Percentiles rank a stretch among this genome's conserved stretches.
These are phyloP conservation scores for Rhynchospora pubera DNA, from an alignment of 176 grass and related monocot species.

Conservation along the genomic window DNA sequence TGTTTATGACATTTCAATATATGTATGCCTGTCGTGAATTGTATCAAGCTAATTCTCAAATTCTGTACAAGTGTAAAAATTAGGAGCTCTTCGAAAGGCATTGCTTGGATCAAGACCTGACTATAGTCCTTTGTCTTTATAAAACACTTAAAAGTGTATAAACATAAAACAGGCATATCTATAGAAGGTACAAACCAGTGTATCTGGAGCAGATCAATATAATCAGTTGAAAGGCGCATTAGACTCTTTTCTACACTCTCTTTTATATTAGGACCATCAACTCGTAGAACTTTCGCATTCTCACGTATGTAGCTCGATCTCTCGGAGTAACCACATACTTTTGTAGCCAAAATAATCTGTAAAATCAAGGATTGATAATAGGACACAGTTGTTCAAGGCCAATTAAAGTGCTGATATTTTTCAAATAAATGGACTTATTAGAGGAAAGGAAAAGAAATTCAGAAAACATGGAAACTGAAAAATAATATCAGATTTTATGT, in stretches of 20 bases:
- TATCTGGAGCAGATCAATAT: constrained; percentile 95
- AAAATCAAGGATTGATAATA: not conserved
- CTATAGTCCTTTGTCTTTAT: not conserved
- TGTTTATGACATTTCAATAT: not conserved
- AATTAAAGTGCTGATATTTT: not conserved
- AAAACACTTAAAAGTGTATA: not conserved
- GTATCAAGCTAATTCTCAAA: not conserved
- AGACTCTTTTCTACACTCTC: constrained; percentile 89
- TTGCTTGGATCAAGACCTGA: not conserved
- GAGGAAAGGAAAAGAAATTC: not conserved
- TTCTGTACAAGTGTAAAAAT: not conserved
- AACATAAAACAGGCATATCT: not conserved
- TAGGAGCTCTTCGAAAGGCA: not conserved
- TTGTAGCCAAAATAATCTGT: constrained; percentile 81
- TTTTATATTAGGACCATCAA: constrained; percentile 76
- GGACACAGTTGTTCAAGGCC: not conserved
- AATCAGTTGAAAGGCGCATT: constrained; percentile 77
- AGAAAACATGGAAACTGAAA: not conserved
- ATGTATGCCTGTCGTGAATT: not conserved
- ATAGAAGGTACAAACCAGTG: constrained; percentile 54
- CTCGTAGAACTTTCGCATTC: constrained; percentile 41
- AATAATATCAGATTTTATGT: not conserved
- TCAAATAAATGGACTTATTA: not conserved
- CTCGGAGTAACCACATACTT: constrained; percentile 82
- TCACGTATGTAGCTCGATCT: constrained; percentile 46